A percentile compares a stretch with the other conserved stretches of the same genome.
Conservation (phyloP, 495 filamentous ascomycete species). For the Neurospora sublineolata region DNA sequence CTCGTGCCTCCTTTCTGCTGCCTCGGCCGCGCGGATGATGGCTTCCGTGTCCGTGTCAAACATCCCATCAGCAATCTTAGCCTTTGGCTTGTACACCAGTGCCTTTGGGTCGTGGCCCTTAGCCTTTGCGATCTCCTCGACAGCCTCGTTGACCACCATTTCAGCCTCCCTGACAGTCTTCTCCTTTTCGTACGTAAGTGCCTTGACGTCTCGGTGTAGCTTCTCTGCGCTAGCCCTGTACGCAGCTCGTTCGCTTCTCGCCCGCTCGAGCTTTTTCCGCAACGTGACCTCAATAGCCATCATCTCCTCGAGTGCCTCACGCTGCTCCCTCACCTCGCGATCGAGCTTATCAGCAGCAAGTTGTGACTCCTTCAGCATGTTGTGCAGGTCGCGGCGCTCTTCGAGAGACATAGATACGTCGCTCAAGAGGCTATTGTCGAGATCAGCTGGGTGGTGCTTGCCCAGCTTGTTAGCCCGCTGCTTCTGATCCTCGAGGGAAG, state of each 20-base stretch:
- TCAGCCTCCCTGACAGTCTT: constrained; percentile 15
- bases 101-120: neutral
- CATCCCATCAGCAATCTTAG: constrained; percentile 2
- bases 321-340: constrained; percentile 29
- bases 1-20: constrained; percentile 50
- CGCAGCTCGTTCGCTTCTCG: constrained; percentile 30
- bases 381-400: constrained; percentile 51
- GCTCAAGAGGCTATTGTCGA: constrained; percentile 17
- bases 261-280: constrained; percentile 36
- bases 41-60: constrained; percentile 22
- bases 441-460: neutral
- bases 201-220: constrained; percentile 29
- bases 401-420: constrained; percentile 22
- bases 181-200: constrained; percentile 27
- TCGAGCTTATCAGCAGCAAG: constrained; percentile 36
- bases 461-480: neutral
- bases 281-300: constrained; percentile 19
- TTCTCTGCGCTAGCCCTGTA: constrained; percentile 34
- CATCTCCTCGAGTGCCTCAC: constrained; percentile 24
- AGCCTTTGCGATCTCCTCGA: neutral
- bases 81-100: neutral
- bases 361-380: constrained; percentile 58
- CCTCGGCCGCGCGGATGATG: constrained; percentile 39
- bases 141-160: constrained; percentile 10
- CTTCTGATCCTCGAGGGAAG: constrained; percentile 18